These are phyloP conservation scores for Selaginella tamariscina DNA, from an alignment of 75 land plant species.

Conservation along the genomic window DNA sequence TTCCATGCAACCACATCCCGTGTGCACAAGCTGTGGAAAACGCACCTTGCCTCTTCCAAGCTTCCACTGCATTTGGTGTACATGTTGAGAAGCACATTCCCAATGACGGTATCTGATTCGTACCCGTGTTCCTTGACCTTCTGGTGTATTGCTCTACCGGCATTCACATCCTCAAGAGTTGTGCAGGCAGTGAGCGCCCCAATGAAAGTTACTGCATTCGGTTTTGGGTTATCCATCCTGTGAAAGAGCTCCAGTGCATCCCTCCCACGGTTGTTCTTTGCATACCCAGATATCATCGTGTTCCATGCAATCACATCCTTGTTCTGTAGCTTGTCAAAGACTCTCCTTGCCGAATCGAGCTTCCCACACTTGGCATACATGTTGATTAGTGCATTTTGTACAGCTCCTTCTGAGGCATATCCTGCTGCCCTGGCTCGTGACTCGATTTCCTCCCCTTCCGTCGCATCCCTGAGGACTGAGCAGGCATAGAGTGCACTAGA, in stretches of 20 bases:
- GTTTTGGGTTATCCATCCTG: not conserved
- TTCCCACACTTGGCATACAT: slow-evolving; percentile 1
- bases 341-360: not conserved
- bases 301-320: not conserved
- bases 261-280: not conserved
- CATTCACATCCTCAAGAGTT: not conserved
- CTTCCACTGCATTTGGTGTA: not conserved
- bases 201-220: not conserved
- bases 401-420: not conserved
- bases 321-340: not conserved
- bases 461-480: not conserved
- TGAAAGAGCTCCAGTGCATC: slow-evolving; percentile 1
- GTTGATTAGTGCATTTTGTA: not conserved
- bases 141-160: not conserved
- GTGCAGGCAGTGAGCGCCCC: not conserved
- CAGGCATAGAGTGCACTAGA: slow-evolving; percentile 6
- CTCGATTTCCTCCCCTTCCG: not conserved
- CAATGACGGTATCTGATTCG: not conserved
- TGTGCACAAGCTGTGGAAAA: not conserved
- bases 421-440: not conserved
- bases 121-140: not conserved
- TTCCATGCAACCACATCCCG: not conserved
- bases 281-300: slow-evolving; percentile 6
- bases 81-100: not conserved
- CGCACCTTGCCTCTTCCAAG: not conserved